Evolutionary conservation across 1,284 basidiomycete species (phyloP).

Genomic region (Singerocomus inundabilis): DNA sequence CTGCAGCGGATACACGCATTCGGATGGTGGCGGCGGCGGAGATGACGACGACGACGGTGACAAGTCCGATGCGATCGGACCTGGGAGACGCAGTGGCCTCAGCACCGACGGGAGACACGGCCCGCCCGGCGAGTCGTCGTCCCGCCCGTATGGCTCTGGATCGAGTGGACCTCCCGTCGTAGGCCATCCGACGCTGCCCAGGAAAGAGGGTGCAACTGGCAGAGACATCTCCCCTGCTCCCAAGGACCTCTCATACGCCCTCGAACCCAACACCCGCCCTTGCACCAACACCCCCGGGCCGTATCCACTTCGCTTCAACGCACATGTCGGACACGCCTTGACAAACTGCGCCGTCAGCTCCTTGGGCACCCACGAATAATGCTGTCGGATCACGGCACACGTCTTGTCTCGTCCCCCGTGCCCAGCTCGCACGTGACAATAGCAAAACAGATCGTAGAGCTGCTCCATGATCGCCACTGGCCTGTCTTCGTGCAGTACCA

Average conservation of each 20-base stretch:
- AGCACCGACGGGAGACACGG: conserved; percentile 17
- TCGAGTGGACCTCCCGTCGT: conserved; percentile 31
- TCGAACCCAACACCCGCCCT: background rate
- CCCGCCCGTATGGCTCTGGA: conserved; percentile 13
- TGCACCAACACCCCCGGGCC: background rate
- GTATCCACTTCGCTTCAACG: conserved; percentile 38
- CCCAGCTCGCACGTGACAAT: conserved; percentile 61
- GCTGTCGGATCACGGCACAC: conserved; percentile 52
- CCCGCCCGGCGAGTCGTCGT: too few relatives aligned
- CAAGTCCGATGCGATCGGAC: conserved; percentile 1
- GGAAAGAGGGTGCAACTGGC: background rate
- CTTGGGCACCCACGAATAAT: conserved; percentile 80
- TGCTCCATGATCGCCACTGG: conserved; percentile 74
- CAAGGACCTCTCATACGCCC: background rate
- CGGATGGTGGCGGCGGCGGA: background rate
- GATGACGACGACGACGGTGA: too few relatives aligned
- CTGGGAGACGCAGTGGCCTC: conserved; percentile 20
- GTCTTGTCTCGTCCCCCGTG: conserved; percentile 82
- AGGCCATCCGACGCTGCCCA: conserved; percentile 15
- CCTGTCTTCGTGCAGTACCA: conserved; percentile 63
- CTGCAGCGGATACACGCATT: conserved; percentile 8
- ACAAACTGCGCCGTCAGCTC: conserved; percentile 75
- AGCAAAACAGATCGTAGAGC: conserved; percentile 72
- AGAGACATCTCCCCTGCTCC: background rate
- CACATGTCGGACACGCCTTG: conserved; percentile 72